phyloP scores from a whole-genome alignment of 2,329 filamentous ascomycete genomes.

The Phyllosticta capitalensis region DNA sequence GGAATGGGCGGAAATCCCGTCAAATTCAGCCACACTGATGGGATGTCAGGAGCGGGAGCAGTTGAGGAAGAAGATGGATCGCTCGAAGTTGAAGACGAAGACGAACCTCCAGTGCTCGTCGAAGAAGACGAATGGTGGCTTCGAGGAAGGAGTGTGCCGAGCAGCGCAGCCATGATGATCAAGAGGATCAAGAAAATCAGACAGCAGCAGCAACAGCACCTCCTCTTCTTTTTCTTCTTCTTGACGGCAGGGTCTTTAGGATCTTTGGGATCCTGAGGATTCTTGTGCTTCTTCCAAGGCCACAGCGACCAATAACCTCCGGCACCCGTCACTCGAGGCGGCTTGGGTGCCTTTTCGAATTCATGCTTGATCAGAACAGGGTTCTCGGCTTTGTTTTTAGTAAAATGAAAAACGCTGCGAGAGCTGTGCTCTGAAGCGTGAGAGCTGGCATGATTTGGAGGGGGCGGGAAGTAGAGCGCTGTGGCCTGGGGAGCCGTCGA shows the following conservation, averaged over 20 bases:
- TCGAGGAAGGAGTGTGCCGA: conserved; percentile 26
- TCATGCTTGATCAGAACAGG: background rate
- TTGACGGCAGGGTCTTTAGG: conserved; percentile 16
- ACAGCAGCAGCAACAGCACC: conserved; percentile 25
- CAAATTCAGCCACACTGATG: conserved; percentile 64
- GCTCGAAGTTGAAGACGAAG: background rate
- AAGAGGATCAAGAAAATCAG: conserved; percentile 26
- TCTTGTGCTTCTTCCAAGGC: background rate
- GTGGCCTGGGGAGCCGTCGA: background rate
- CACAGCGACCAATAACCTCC: conserved; percentile 9
- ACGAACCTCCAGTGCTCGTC: conserved; percentile 12
- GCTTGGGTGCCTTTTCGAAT: conserved; percentile 1
- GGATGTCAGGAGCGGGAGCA: conserved; percentile 11
- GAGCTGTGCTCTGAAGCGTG: background rate
- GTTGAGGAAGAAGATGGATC: background rate
- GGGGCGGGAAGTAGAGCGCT: conserved; percentile 9
- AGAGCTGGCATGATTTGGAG: conserved; percentile 1
- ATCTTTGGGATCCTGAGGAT: conserved; percentile 11
- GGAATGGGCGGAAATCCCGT: conserved; percentile 81
- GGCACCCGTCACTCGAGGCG: conserved; percentile 6
- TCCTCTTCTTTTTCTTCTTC: conserved; percentile 24
- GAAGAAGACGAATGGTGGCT: conserved; percentile 32
- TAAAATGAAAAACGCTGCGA: background rate
- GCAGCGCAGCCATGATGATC: conserved; percentile 29
- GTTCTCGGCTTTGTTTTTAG: background rate